Conservation (phyloP, 305 asterid genomes). For the Withania somnifera region DNA sequence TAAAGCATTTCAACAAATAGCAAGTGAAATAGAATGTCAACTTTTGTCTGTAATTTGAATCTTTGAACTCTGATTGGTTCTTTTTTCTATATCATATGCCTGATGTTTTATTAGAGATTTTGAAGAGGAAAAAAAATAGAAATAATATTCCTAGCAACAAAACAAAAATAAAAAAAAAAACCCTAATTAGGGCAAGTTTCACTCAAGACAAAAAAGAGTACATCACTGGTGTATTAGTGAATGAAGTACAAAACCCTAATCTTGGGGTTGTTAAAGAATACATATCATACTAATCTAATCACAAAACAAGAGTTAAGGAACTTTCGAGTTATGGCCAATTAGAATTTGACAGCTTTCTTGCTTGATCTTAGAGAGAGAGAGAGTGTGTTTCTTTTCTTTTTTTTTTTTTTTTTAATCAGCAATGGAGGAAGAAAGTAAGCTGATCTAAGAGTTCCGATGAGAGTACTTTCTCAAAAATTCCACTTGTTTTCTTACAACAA, state of each 20-base stretch:
- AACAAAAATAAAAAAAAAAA: background rate
- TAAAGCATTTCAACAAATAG: conserved; percentile 1
- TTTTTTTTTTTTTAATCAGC: background rate
- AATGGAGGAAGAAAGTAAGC: conserved; percentile 24
- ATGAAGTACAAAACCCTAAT: conserved; percentile 18
- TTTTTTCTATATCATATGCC: background rate
- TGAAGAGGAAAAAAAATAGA: background rate
- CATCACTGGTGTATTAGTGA: background rate
- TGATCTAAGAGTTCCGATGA: conserved; percentile 29
- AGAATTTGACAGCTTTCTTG: conserved; percentile 36
- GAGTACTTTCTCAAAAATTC: conserved; percentile 19
- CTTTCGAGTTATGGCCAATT: conserved; percentile 24
- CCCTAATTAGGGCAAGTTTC: conserved; percentile 37
- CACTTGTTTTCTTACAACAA: conserved; percentile 15
- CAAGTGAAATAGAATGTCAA: conserved; percentile 1
- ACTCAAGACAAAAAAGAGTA: background rate
- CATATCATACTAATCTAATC: background rate
- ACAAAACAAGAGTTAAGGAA: conserved; percentile 14
- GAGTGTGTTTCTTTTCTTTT: background rate
- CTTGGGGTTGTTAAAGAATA: conserved; percentile 5
- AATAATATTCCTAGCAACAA: background rate
- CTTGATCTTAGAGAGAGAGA: conserved; percentile 9
- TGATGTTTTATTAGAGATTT: background rate
- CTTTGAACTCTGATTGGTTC: background rate
- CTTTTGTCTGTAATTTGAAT: background rate